Percentiles rank a stretch among this genome's conserved stretches.
Conservation (phyloP, 2,329 filamentous ascomycete species). For the Fusarium beomiforme region DNA sequence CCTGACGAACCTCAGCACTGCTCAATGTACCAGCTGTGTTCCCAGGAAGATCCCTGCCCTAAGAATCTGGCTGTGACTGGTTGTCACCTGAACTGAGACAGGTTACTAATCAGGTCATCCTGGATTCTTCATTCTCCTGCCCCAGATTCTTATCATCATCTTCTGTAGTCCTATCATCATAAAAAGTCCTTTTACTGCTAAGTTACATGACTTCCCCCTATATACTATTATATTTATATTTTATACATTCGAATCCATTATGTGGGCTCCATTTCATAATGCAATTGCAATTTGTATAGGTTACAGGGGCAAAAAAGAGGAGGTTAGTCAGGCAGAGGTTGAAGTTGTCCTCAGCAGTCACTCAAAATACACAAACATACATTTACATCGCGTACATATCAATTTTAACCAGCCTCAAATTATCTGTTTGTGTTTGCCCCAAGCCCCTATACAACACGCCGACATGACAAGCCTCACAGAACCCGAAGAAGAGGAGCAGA, state of each 20-base stretch:
- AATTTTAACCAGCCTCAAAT: rapidly evolving
- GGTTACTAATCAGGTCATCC: background rate
- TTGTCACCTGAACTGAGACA: rapidly evolving
- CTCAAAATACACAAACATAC: background rate
- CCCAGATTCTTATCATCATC: no score
- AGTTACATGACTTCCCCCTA: no score
- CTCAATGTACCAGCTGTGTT: background rate
- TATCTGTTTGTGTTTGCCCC: no score
- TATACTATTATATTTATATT: no score
- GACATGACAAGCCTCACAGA: no score
- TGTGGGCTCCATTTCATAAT: no score
- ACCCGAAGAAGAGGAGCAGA: background rate
- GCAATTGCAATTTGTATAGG: background rate
- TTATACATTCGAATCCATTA: no score
- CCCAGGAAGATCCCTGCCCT: rapidly evolving
- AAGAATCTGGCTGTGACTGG: background rate
- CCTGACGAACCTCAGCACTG: background rate
- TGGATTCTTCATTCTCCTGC: rapidly evolving
- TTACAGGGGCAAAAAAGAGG: background rate
- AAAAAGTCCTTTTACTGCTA: no score
- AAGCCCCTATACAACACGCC: no score
- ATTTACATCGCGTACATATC: rapidly evolving
- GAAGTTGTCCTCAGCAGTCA: background rate
- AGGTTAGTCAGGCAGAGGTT: background rate
- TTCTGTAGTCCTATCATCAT: background rate